Conservation (phyloP, 495 filamentous ascomycete species). For the Lasiosphaeriaceae sp. region DNA sequence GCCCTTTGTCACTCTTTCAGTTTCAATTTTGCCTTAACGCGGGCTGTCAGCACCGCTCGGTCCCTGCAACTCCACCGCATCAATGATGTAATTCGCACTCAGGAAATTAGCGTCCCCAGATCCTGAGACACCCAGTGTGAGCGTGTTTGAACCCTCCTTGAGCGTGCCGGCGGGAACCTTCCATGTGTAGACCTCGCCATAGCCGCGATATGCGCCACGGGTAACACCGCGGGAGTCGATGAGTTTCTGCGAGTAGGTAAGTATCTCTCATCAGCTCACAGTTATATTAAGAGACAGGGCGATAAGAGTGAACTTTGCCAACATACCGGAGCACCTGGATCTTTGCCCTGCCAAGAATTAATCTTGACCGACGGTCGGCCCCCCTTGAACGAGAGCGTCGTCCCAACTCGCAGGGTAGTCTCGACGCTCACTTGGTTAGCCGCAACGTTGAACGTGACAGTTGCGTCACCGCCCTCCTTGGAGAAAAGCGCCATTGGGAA, state of each 20-base stretch:
- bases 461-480: conserved; percentile 48
- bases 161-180: conserved; percentile 47
- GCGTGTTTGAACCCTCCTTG: conserved; percentile 51
- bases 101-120: conserved; percentile 48
- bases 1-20: too few species aligned
- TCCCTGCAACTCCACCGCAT: conserved; percentile 45
- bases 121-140: conserved; percentile 52
- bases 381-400: conserved; percentile 57
- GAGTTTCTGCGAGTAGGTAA: conserved; percentile 18
- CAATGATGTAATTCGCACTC: conserved; percentile 54
- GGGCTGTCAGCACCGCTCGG: conserved; percentile 18
- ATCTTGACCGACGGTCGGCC: conserved; percentile 42
- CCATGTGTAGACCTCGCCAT: conserved; percentile 54
- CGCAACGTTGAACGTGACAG: conserved; percentile 51
- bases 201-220: conserved; percentile 55
- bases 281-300: not conserved
- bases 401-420: conserved; percentile 39
- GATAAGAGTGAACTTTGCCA: not conserved
- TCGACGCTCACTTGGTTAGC: conserved; percentile 29
- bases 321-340: conserved; percentile 51
- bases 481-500: conserved; percentile 62
- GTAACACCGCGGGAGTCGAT: conserved; percentile 59
- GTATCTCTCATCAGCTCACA: not conserved
- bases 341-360: conserved; percentile 41
- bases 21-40: not conserved